Evolutionary conservation across 2,329 filamentous ascomycete genomes (phyloP).

Genomic region (Monosporascus sp.): DNA sequence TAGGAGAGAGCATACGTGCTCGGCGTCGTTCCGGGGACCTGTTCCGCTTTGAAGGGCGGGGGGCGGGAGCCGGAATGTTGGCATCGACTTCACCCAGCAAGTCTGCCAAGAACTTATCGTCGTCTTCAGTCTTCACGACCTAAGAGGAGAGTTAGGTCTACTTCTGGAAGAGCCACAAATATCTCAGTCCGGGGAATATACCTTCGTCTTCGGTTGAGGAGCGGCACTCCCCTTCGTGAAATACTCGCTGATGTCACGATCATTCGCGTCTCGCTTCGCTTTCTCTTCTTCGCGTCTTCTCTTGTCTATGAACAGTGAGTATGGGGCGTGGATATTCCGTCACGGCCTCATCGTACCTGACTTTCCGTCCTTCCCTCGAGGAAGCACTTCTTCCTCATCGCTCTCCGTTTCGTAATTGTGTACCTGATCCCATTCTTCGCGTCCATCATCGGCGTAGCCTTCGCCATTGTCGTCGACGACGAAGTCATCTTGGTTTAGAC

Average conservation of each 20-base stretch:
- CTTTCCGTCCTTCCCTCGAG: slow-evolving; percentile 46
- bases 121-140: slow-evolving; percentile 76
- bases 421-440: slow-evolving; percentile 86
- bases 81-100: slow-evolving; percentile 84
- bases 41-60: slow-evolving; percentile 56
- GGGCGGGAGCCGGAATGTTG: slow-evolving; percentile 54
- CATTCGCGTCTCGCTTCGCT: slow-evolving; percentile 78
- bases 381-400: slow-evolving; percentile 62
- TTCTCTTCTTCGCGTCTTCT: slow-evolving; percentile 84
- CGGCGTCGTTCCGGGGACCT: slow-evolving; percentile 75
- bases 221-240: slow-evolving; percentile 73
- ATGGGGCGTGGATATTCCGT: not conserved
- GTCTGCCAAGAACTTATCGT: slow-evolving; percentile 80
- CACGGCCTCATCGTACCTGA: slow-evolving; percentile 34
- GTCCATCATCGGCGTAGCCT: slow-evolving; percentile 92
- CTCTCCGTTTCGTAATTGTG: slow-evolving; percentile 66
- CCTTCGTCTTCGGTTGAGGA: slow-evolving; percentile 74
- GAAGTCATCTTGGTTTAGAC: slow-evolving; percentile 92
- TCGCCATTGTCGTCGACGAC: slow-evolving; percentile 98
- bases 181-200: slow-evolving; percentile 27
- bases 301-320: slow-evolving; percentile 55
- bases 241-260: slow-evolving; percentile 90
- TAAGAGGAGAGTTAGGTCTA: slow-evolving; percentile 28
- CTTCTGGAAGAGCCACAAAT: not conserved
- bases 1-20: slow-evolving; percentile 74